Percentiles rank a stretch among this genome's conserved stretches.
These are phyloP conservation scores for Pestalotiopsis fici DNA, from an alignment of 2,329 filamentous ascomycete genomes.

Conservation along the genomic window DNA sequence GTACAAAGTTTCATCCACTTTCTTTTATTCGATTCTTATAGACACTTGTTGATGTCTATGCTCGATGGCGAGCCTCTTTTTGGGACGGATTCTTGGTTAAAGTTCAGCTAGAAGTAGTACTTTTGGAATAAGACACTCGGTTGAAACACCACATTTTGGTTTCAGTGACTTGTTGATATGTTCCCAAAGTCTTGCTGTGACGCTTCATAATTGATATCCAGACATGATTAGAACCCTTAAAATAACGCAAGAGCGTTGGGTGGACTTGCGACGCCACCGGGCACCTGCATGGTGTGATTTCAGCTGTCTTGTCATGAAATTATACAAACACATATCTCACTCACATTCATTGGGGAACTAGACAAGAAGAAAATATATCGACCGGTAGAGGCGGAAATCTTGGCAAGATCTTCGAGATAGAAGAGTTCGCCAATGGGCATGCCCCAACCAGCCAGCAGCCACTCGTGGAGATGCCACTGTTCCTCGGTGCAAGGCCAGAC, in stretches of 20 bases:
- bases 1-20: not conserved
- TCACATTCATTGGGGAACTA: constrained; percentile 17
- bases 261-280: no score
- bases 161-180: no score
- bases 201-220: no score
- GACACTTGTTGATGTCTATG: not conserved
- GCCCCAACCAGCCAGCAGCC: constrained; percentile 18
- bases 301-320: no score
- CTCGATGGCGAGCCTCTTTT: not conserved
- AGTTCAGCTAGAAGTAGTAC: not conserved
- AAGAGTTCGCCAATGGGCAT: constrained; percentile 22
- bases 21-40: not conserved
- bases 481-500: constrained; percentile 29
- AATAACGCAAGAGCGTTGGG: no score
- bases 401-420: constrained; percentile 16
- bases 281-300: no score
- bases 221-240: no score
- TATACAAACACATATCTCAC: not conserved
- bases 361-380: constrained; percentile 18
- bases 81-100: constrained; percentile 4
- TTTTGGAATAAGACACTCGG: not conserved
- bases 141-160: not conserved
- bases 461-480: constrained; percentile 22
- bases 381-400: constrained; percentile 4
- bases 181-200: no score